Evolutionary conservation across 225 moss, liverwort and hornwort species (phyloP).

Genomic region (Bryoerythrophyllum caledonicum): DNA sequence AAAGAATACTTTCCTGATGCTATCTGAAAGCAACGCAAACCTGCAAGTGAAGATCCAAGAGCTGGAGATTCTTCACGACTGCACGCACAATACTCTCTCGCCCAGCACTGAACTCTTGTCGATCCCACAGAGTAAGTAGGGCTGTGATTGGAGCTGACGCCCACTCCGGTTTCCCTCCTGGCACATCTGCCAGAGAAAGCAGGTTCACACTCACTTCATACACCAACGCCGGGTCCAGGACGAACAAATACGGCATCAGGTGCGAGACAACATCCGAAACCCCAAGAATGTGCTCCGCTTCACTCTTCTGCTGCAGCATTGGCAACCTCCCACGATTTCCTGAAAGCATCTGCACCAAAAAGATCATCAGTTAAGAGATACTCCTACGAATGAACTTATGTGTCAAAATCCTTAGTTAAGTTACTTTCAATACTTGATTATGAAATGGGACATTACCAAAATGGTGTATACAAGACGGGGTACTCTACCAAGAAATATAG

Average conservation of each 20-base stretch:
- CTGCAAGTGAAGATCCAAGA: slow-evolving; percentile 97
- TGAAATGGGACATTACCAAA: too few species aligned
- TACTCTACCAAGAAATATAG: too few species aligned
- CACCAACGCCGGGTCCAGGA: slow-evolving; percentile 90
- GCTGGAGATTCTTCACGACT: slow-evolving; percentile 93
- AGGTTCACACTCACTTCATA: slow-evolving; percentile 96
- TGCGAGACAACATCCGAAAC: slow-evolving; percentile 97
- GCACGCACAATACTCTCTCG: slow-evolving; percentile 97
- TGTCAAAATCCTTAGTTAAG: too few species aligned
- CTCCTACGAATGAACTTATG: too few species aligned
- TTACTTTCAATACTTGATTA: too few species aligned
- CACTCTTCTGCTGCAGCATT: slow-evolving; percentile 57
- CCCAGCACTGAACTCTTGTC: slow-evolving; percentile 95
- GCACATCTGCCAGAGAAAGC: slow-evolving; percentile 90
- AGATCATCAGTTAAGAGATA: neutral
- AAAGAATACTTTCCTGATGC: neutral
- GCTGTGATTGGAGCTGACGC: slow-evolving; percentile 91
- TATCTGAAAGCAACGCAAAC: slow-evolving; percentile 25
- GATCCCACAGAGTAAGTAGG: slow-evolving; percentile 90
- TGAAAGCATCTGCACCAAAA: slow-evolving; percentile 62
- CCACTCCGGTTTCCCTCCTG: slow-evolving; percentile 98
- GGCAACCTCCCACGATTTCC: slow-evolving; percentile 59
- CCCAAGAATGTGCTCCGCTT: slow-evolving; percentile 88
- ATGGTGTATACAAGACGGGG: too few species aligned
- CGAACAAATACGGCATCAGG: slow-evolving; percentile 84